A percentile compares a stretch with the other conserved stretches of the same genome.
These are phyloP conservation scores for Kentomonas sorsogonicus DNA, from an alignment of 208 protist genomes.

Conservation along the genomic window DNA sequence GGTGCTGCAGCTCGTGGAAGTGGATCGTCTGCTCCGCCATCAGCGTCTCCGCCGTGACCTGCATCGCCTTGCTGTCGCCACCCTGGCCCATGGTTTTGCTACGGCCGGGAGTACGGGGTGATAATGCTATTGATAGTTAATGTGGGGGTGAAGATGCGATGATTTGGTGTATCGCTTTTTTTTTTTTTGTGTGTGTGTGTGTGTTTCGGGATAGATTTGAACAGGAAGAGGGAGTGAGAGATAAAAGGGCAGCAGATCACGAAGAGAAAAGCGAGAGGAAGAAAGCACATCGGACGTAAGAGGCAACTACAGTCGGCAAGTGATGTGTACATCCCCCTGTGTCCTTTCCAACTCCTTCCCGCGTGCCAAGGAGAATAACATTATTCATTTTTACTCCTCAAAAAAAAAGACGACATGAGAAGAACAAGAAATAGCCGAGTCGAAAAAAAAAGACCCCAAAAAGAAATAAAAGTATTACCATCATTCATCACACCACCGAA, in stretches of 20 bases:
- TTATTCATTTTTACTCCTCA: too few relatives aligned
- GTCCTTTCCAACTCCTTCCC: too few relatives aligned
- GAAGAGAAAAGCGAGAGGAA: conserved; percentile 11
- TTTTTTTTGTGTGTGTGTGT: conserved; percentile 4
- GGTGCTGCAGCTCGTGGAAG: conserved; percentile 55
- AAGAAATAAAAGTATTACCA: conserved; percentile 5
- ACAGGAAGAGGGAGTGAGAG: conserved; percentile 1
- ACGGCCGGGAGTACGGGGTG: background rate
- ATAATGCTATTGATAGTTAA: background rate
- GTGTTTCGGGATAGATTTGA: background rate
- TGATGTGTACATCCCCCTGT: too few relatives aligned
- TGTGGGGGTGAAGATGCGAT: background rate
- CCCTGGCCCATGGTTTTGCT: conserved; percentile 53
- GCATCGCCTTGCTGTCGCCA: conserved; percentile 36
- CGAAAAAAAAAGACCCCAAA: conserved; percentile 7
- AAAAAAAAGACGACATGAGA: background rate
- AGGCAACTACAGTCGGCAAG: conserved; percentile 7
- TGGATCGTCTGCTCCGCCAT: conserved; percentile 63
- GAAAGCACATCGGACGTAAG: conserved; percentile 6
- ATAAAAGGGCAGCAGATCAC: background rate
- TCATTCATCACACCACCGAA: background rate
- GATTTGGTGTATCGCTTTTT: conserved; percentile 11
- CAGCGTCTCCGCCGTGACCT: conserved; percentile 60
- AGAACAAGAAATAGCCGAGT: background rate
- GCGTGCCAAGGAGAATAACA: too few relatives aligned